phyloP scores from a whole-genome alignment of 2,329 filamentous ascomycete species.

The Hypoxylon sp. region DNA sequence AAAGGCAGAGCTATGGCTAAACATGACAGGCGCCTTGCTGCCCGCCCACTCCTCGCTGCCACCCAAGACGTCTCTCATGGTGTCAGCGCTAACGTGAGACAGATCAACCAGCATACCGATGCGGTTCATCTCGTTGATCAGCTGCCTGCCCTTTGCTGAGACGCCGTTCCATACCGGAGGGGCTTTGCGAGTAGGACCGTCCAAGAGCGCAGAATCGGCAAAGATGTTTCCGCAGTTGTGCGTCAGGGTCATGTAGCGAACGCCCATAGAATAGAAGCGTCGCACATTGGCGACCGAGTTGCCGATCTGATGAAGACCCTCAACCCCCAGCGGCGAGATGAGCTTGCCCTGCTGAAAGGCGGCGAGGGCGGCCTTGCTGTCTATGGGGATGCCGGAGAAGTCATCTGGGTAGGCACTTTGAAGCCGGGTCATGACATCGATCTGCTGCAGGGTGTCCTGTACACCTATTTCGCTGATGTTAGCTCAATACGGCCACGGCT shows the following conservation, averaged over 20 bases:
- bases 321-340: constrained; percentile 81
- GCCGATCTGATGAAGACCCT: constrained; percentile 93
- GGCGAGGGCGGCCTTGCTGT: constrained; percentile 66
- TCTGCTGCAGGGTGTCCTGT: constrained; percentile 71
- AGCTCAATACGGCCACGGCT: constrained; percentile 4
- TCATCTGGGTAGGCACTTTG: constrained; percentile 54
- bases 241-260: constrained; percentile 86
- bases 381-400: constrained; percentile 69
- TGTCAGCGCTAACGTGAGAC: constrained; percentile 77
- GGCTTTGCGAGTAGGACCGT: constrained; percentile 59
- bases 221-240: constrained; percentile 94
- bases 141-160: constrained; percentile 69
- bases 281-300: constrained; percentile 81
- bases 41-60: constrained; percentile 69
- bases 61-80: constrained; percentile 83
- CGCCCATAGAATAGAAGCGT: constrained; percentile 77
- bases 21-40: constrained; percentile 83
- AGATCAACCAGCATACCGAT: constrained; percentile 95
- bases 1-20: constrained; percentile 85
- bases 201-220: constrained; percentile 80
- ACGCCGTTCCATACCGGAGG: constrained; percentile 75
- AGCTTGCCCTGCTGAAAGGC: constrained; percentile 69
- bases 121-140: constrained; percentile 91
- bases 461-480: constrained; percentile 60
- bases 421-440: constrained; percentile 70